Evolutionary conservation across 495 filamentous ascomycete species (phyloP).

Genomic region (Penicillium fimorum): DNA sequence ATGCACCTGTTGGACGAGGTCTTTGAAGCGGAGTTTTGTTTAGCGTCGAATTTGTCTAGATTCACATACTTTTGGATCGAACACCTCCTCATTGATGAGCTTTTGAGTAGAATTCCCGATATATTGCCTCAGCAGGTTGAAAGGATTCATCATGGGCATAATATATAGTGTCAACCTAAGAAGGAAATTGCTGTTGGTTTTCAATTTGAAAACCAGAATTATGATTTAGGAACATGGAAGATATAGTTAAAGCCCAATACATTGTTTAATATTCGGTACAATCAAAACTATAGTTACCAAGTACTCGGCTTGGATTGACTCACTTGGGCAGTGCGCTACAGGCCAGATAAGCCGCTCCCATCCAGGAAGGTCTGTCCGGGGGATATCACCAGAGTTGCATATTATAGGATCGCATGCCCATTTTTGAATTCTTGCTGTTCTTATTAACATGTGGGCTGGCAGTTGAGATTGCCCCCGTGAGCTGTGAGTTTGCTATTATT

Average conservation of each 20-base stretch:
- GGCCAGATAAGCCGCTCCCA: conserved; percentile 2
- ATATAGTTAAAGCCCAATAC: neutral
- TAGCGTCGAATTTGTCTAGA: neutral
- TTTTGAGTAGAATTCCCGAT: neutral
- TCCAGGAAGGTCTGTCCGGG: conserved; percentile 11
- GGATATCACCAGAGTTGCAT: neutral
- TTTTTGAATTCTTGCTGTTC: neutral
- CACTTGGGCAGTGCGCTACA: neutral
- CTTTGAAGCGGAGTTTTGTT: neutral
- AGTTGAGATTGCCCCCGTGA: neutral
- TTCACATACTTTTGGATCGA: conserved; percentile 13
- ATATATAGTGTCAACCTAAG: neutral
- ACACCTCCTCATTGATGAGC: conserved; percentile 1
- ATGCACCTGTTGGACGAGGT: conserved; percentile 13
- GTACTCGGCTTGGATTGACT: conserved; percentile 1
- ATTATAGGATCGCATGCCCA: conserved; percentile 10
- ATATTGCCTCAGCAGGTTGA: neutral
- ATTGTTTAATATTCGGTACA: neutral
- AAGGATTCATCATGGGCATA: neutral
- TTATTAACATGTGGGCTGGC: neutral
- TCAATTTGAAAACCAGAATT: neutral
- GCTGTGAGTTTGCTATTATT: neutral
- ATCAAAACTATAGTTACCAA: neutral
- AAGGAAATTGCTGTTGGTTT: neutral
- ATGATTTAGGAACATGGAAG: neutral